Evolutionary conservation across 352 stramenopile species (phyloP).

Genomic region (Phytophthora pini): DNA sequence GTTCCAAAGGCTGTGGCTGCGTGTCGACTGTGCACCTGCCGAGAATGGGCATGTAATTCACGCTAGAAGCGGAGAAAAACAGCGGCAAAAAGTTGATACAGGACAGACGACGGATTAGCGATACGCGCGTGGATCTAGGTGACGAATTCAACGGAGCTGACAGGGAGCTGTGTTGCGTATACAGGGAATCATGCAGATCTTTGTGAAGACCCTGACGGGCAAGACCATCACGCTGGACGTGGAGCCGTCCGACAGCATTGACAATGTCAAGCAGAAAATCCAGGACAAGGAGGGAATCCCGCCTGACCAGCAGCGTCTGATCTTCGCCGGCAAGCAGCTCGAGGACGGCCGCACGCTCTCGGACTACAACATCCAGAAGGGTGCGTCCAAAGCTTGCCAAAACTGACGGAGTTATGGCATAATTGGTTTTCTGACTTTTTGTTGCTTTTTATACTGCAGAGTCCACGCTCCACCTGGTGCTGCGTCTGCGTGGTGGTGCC

Average conservation of each 20-base stretch:
- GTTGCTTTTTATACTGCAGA: slow-evolving; percentile 49
- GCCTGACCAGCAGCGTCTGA: slow-evolving; percentile 99
- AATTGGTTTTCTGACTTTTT: slow-evolving; percentile 9
- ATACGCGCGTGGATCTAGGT: slow-evolving; percentile 1
- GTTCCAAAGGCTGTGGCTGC: background rate
- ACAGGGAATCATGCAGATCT: slow-evolving; percentile 94
- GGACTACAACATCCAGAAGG: slow-evolving; percentile 97
- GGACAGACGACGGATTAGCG: slow-evolving; percentile 10
- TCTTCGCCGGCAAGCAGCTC: slow-evolving; percentile 99
- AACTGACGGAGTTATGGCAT: background rate
- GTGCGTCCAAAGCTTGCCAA: slow-evolving; percentile 5
- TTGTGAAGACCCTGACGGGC: slow-evolving; percentile 98
- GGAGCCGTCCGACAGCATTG: slow-evolving; percentile 97
- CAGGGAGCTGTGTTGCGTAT: slow-evolving; percentile 8
- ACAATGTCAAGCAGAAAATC: slow-evolving; percentile 99
- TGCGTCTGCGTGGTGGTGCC: slow-evolving; percentile 93
- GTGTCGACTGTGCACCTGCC: background rate
- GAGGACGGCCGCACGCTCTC: slow-evolving; percentile 94
- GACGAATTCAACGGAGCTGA: slow-evolving; percentile 22
- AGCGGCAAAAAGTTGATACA: slow-evolving; percentile 7
- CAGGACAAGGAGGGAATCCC: slow-evolving; percentile 99
- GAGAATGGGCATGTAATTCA: background rate
- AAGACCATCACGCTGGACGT: slow-evolving; percentile 98
- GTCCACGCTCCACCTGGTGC: slow-evolving; percentile 96
- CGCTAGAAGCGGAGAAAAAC: slow-evolving; percentile 14